Conservation (phyloP, 2,329 filamentous ascomycete genomes). For the Capronia coronata region DNA sequence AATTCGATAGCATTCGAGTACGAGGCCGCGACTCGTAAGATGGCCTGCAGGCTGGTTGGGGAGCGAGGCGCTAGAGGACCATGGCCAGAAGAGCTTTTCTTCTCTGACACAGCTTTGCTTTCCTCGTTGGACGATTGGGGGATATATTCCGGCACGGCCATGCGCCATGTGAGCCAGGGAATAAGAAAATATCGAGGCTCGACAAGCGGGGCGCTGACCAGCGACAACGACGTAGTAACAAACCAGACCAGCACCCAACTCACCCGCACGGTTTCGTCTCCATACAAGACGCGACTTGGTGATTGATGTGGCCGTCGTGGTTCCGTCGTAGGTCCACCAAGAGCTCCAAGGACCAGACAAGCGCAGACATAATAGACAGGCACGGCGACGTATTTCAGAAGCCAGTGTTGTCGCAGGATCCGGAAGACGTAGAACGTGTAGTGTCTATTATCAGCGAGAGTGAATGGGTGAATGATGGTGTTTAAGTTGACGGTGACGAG, state of each 20-base stretch:
- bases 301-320: not conserved
- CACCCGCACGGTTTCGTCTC: conserved; percentile 32
- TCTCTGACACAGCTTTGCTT: conserved; percentile 1
- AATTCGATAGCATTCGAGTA: conserved; percentile 48
- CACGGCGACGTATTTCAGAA: conserved; percentile 61
- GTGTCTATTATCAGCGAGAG: conserved; percentile 90
- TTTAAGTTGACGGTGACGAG: conserved; percentile 63
- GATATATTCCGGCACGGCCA: conserved; percentile 54
- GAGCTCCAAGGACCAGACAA: conserved; percentile 60
- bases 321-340: conserved; percentile 39
- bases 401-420: conserved; percentile 60
- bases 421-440: conserved; percentile 97
- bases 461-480: conserved; percentile 93
- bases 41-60: conserved; percentile 3
- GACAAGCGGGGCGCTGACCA: conserved; percentile 83
- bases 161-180: conserved; percentile 86
- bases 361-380: conserved; percentile 64
- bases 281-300: conserved; percentile 16
- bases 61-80: conserved; percentile 27
- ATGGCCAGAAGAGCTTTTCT: conserved; percentile 17
- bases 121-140: conserved; percentile 2
- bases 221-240: conserved; percentile 64
- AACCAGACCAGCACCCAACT: conserved; percentile 58
- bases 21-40: conserved; percentile 28
- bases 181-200: conserved; percentile 95